Evolutionary conservation across 805 yeast species (phyloP), one percentile per base, ranked within the genome.

Genomic region (Jamesozyma hellenica): DNA sequence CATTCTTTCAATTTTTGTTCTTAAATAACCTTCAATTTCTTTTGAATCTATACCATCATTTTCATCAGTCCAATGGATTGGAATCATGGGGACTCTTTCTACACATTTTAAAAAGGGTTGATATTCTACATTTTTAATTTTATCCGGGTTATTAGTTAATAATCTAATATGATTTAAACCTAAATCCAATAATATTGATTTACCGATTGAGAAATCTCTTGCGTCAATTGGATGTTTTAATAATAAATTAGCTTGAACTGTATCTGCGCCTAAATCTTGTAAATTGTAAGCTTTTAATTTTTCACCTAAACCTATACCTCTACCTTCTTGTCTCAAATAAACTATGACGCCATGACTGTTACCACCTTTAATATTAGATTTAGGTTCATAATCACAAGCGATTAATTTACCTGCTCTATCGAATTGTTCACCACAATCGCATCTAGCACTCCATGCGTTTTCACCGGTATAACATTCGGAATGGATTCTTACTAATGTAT

Each of bases 401-500:
- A 92, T 92, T 32, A 86, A 61, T 46, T 94, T 72, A 8, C 96
- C 98, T 2, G 97, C 97, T 62, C 94, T 96, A 61, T 92, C 96
- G 53, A 92, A 84, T 66, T 92, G 99, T 63, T 92, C 99, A 16
- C 99, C 99, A 64, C 99, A 92, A 63, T 92, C 99, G 62, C 99
- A 92, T 40, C 99, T 73, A 1, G 99, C 97, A 42, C 90, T 78
- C 98, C 99, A 92, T 9, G 96, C 97, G 1, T 96, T 92, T 58
- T 92, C 99, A 3, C 99, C 99, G 0, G 99, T 92, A 65, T 90
- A 92, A 63, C 99, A 92, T 58, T 92, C 99, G 3, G 95, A 82
- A 58, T 92, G 99, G 49, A 92, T 87, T 44, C 99, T 71, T 4
- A 82, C 95, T 46, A 90, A 62, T 1, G 80, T 77, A 23, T 52